Evolutionary conservation across 192 early-diverging fungal species (phyloP), one percentile per base, ranked within the genome.

Genomic region (Entomortierella chlamydospora): DNA sequence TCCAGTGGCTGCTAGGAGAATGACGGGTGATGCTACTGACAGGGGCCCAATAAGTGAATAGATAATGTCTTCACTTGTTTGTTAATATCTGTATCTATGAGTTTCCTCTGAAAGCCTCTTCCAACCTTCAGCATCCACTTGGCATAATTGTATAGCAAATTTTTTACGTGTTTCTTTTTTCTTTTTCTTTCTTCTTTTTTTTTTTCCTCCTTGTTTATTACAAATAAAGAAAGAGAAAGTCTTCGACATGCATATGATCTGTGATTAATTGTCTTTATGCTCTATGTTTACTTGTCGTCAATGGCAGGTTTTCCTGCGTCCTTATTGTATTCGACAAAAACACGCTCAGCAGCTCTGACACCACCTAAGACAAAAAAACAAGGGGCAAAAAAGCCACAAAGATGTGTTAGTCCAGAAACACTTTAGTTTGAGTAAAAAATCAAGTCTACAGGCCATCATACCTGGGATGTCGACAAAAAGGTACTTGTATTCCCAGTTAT

Each of bases 391-490:
- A 15, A 11, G 8, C 12, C 22, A 42, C 39, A 31, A 25, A 42
- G n/a, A 41, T 26, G 12, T 45, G 13, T 26, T 43, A 22, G 31
- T 25, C 30, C 22, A 41, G 62, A 62, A 1, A 26, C 45, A 56
- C 30, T 9, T 26, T 41, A 18, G 11, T 22, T 26, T 7, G 17
- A 30, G 7, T 30, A 7, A 34, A 34, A 29, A 17, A 42, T 59
- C 10, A 23, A 13, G 20, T 1, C 42, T 28, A 39, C 39, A 6
- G 13, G 39, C 6, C 13, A 41, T 55, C 29, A 39, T 79, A 83
- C 86, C 86, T 55, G 86, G 86, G 39, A 87, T 85, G 59, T 87
- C 86, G 2, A 85, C 86, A 78, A 81, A 82, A 30, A 87, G 73
- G 53, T 84, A 79, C 47, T 82, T 82, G 68, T 84, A 87, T 22